Percentiles rank a stretch among this genome's conserved stretches.
Evolutionary conservation across 2,329 filamentous ascomycete genomes (phyloP).

Genomic region (Penicillium sp.): DNA sequence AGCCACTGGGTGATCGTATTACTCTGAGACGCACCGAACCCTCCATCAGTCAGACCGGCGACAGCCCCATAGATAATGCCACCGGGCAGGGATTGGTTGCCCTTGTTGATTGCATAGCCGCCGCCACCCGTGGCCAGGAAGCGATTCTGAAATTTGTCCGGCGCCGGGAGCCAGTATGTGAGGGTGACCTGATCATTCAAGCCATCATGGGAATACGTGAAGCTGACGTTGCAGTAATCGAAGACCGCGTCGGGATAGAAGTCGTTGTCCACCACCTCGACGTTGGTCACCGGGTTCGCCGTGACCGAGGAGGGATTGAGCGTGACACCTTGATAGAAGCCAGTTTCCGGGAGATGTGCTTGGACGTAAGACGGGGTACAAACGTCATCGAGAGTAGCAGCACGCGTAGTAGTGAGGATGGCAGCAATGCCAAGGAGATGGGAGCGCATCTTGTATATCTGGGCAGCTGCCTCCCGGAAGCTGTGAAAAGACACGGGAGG

Average conservation of each 20-base stretch:
- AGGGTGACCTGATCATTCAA: conserved; percentile 40
- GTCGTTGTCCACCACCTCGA: no score
- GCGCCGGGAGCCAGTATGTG: conserved; percentile 49
- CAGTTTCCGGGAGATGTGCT: conserved; percentile 42
- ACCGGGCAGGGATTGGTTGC: conserved; percentile 30
- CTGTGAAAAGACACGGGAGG: no score
- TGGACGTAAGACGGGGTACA: conserved; percentile 45
- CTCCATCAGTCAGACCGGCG: conserved; percentile 56
- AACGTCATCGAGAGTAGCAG: conserved; percentile 37
- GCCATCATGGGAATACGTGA: conserved; percentile 52
- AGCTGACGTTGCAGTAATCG: conserved; percentile 50
- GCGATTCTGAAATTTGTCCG: conserved; percentile 49
- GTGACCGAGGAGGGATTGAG: conserved; percentile 44
- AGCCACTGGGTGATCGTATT: no score
- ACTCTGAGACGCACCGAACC: conserved; percentile 54
- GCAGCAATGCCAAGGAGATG: background rate
- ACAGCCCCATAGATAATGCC: conserved; percentile 38
- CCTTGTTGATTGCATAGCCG: conserved; percentile 50
- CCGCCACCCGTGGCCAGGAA: conserved; percentile 54
- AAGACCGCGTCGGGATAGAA: conserved; percentile 11
- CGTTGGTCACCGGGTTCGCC: conserved; percentile 6
- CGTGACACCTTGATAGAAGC: conserved; percentile 41
- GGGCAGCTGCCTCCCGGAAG: no score
- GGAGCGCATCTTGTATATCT: no score
- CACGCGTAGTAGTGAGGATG: background rate